Evolutionary conservation across 768 basidiomycete species (phyloP).

Genomic region (Pleurotus eryngii): DNA sequence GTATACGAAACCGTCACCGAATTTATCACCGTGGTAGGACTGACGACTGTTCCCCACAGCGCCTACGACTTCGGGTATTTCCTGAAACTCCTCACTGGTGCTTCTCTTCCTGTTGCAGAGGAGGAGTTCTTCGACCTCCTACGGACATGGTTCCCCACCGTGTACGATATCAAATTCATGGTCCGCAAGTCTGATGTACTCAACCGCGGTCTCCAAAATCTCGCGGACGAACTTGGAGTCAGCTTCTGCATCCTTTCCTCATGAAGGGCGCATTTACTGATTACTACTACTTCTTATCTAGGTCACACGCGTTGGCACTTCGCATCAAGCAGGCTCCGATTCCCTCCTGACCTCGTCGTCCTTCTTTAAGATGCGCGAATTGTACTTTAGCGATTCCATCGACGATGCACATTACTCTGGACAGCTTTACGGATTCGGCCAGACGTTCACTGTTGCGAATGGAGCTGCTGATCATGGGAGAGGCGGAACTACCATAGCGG

Average conservation of each 20-base stretch:
- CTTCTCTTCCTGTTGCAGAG: conserved; percentile 85
- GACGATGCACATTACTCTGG: conserved; percentile 82
- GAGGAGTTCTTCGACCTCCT: conserved; percentile 87
- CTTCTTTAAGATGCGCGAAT: conserved; percentile 93
- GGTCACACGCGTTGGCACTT: conserved; percentile 78
- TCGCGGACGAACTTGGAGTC: conserved; percentile 94
- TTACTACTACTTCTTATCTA: conserved; percentile 26
- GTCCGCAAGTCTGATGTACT: conserved; percentile 85
- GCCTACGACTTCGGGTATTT: conserved; percentile 99
- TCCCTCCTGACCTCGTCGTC: conserved; percentile 89
- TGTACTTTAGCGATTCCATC: conserved; percentile 88
- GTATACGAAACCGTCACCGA: conserved; percentile 33
- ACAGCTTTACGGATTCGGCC: conserved; percentile 80
- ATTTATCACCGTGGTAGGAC: background rate
- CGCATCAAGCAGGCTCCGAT: conserved; percentile 96
- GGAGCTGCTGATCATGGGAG: conserved; percentile 63
- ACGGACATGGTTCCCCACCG: conserved; percentile 89
- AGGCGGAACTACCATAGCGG: conserved; percentile 78
- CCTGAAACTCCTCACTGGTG: conserved; percentile 85
- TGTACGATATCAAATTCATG: conserved; percentile 98
- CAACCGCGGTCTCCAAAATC: conserved; percentile 89
- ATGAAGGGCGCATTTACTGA: background rate
- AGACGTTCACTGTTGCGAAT: conserved; percentile 68
- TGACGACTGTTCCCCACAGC: conserved; percentile 38
- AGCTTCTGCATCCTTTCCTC: conserved; percentile 18